Percentiles rank a stretch among this genome's conserved stretches.
phyloP scores from a whole-genome alignment of 1,284 basidiomycete species.

The Cryptococcus sp. region DNA sequence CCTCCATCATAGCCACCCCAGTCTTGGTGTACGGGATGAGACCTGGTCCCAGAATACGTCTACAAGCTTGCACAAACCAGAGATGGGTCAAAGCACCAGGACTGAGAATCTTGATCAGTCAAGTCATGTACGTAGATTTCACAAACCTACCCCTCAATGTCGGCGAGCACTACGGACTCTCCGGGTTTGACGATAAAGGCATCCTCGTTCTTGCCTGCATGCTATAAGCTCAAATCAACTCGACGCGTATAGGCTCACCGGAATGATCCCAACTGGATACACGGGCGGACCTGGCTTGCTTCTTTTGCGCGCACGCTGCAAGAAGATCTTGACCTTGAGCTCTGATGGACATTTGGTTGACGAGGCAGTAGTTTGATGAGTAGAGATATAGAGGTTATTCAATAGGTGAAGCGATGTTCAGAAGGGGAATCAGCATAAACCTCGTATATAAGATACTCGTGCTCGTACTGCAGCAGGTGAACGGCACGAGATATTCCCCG shows the following conservation, averaged over 20 bases:
- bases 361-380: not conserved
- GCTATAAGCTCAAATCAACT: no score
- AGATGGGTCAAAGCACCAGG: constrained; percentile 1
- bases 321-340: constrained; percentile 2
- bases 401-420: no score
- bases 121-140: not conserved
- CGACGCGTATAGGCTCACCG: not conserved
- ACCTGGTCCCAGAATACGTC: not conserved
- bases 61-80: constrained; percentile 1
- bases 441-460: constrained; percentile 13
- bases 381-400: no score
- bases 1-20: constrained; percentile 3
- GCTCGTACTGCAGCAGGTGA: constrained; percentile 5
- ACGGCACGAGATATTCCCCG: no score
- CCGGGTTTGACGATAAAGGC: constrained; percentile 1
- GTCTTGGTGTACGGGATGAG: constrained; percentile 1
- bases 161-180: not conserved
- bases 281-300: constrained; percentile 43
- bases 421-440: no score
- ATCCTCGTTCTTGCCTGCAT: constrained; percentile 1
- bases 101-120: not conserved
- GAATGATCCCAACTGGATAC: constrained; percentile 2
- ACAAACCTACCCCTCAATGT: not conserved
- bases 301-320: constrained; percentile 34
- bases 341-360: not conserved